phyloP scores from a whole-genome alignment of 2,329 filamentous ascomycete genomes.

The Sclerotinia glacialis region DNA sequence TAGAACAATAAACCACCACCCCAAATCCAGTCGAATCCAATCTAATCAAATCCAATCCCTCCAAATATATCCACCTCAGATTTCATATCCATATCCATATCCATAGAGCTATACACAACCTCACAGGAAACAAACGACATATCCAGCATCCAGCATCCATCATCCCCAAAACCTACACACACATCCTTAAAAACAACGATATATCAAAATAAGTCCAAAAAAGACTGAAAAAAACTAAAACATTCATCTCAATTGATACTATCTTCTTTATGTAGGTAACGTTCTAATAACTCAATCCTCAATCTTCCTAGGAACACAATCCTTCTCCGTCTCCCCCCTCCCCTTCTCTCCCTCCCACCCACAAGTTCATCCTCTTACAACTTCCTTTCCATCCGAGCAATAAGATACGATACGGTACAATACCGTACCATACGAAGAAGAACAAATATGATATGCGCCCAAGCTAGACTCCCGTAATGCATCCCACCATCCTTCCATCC shows the following conservation, averaged over 20 bases:
- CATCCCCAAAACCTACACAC: too few species aligned
- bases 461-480: slow-evolving; percentile 28
- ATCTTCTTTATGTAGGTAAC: background rate
- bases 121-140: too few species aligned
- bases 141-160: too few species aligned
- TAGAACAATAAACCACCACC: too few species aligned
- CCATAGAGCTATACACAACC: too few species aligned
- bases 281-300: slow-evolving; percentile 8
- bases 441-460: slow-evolving; percentile 19
- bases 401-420: background rate
- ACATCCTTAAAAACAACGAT: background rate
- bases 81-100: too few species aligned
- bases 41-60: too few species aligned
- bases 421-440: slow-evolving; percentile 4
- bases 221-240: background rate
- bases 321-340: background rate
- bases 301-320: background rate
- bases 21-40: too few species aligned
- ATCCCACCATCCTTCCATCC: slow-evolving; percentile 17
- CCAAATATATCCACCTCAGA: too few species aligned
- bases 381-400: slow-evolving; percentile 7
- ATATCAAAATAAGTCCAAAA: background rate
- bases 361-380: background rate
- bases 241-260: background rate
- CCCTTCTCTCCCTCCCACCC: background rate